Conservation (phyloP, 208 protist genomes). For the Blastocrithidia nonstop region DNA sequence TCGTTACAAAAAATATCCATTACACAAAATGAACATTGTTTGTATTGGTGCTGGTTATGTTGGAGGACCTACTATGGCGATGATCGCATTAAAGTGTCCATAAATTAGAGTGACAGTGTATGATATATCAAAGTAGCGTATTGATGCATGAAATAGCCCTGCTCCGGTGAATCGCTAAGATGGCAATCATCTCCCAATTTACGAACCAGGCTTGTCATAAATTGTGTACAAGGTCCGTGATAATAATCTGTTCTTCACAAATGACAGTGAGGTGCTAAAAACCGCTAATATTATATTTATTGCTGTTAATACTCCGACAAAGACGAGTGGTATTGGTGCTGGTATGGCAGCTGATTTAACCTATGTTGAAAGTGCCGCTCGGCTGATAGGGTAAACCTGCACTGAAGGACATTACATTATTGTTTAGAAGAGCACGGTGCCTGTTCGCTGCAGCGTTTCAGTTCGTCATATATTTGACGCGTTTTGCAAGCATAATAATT, state of each 20-base stretch:
- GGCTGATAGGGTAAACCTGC: constrained; percentile 46
- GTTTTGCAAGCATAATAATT: constrained; percentile 2
- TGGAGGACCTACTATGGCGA: constrained; percentile 92
- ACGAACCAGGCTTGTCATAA: constrained; percentile 91
- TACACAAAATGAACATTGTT: constrained; percentile 43
- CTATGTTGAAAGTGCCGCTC: constrained; percentile 76
- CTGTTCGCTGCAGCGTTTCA: constrained; percentile 23
- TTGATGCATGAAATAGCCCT: constrained; percentile 88
- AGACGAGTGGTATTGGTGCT: constrained; percentile 87
- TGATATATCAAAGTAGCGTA: constrained; percentile 82
- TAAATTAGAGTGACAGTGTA: constrained; percentile 84
- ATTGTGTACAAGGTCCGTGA: constrained; percentile 49
- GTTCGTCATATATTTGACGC: constrained; percentile 24
- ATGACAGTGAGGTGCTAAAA: constrained; percentile 52
- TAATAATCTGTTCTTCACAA: constrained; percentile 93
- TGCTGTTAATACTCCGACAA: constrained; percentile 95
- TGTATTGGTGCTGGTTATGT: constrained; percentile 93
- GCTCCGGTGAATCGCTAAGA: constrained; percentile 7
- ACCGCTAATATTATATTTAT: constrained; percentile 93
- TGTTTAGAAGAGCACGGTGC: constrained; percentile 90
- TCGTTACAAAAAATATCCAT: too few species aligned
- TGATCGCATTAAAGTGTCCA: constrained; percentile 91
- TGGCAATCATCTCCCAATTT: constrained; percentile 73
- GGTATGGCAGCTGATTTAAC: constrained; percentile 78
- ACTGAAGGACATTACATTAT: constrained; percentile 80